Evolutionary conservation across 768 basidiomycete species (phyloP), one percentile per base, ranked within the genome.

Genomic region (Kwoniella dejecticola): DNA sequence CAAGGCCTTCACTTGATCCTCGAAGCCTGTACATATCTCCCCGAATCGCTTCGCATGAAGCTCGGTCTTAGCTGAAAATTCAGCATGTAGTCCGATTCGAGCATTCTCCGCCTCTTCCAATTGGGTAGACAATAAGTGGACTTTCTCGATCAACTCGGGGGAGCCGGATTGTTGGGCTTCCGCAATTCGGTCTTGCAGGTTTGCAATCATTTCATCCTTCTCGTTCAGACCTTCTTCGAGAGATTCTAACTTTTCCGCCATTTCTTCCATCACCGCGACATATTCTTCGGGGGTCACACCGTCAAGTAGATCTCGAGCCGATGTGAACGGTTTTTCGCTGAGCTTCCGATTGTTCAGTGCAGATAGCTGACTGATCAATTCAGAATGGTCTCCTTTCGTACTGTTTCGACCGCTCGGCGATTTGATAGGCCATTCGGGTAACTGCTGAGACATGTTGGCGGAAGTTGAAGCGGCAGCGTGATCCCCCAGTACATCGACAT

Each of bases 21-120:
- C 74, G 41, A 73, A 76, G 10, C 62, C 72, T 1, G 57, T 46
- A 38, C 72, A 74, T 26, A 74, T 75, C 48, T 76, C 71, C 0
- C 68, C 68, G 49, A 76, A 76, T 31, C 67, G 54, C 15, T 60
- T 57, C 17, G 75, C 74, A 42, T 74, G 71, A 36, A 69, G 57
- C 53, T 72, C 70, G 8, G 69, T 72, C 52, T 73, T 71, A n/a
- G 23, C 19, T 1, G 68, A 58, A 52, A 69, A 74, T n/a, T 71
- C 72, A 12, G 65, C 47, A 36, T 70, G 69, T 2, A 72, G 57
- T 3, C 60, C 21, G 6, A 38, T 42, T 24, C 61, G 31, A 12
- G 57, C 61, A 27, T 54, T 29, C 29, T 68, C 68, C 15, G 57
- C 64, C 23, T 71, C 68, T 50, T 67, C 68, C 17, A 76, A 57